Evolutionary conservation across 1,284 basidiomycete species (phyloP), one percentile per base, ranked within the genome.

Genomic region (Heterobasidion occidentale): DNA sequence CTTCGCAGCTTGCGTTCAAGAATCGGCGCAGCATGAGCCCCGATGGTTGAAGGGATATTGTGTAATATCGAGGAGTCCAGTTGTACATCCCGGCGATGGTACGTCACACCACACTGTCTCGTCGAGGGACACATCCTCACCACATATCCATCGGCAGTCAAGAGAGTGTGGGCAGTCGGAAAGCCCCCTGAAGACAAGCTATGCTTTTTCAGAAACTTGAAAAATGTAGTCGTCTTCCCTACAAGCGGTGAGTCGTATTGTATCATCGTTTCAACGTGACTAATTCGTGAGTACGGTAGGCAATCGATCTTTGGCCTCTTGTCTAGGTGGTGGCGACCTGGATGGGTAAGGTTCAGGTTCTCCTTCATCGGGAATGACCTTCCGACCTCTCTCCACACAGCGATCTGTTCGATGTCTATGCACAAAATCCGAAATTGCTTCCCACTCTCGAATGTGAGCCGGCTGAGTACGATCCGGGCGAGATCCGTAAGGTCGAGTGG

Each of bases 181-280:
- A 75, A 79, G 63, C 88, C 88, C 2, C 87, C 86, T 0, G 67
- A 68, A 20, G 77, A 73, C 45, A 72, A 72, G 64, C 59, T 78
- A 14, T 88, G 85, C 65, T 68, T 81, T 46, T 90, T 89, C 67
- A 65, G 73, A 1, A 72, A 82, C 52, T 65, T 90, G 59, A 82
- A 77, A 63, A 91, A 91, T 62, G 82, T 84, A 9, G 83, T 91
- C 1, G 88, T 91, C 3, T 77, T 92, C 54, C 78, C 89, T 1
- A 81, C 80, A n/a, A 69, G 71, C 54, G 87, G 86, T 83, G 59
- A 38, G 77, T 67, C 17, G n/a, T 15, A 51, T 12, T 6, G 1
- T 12, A 42, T 11, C 27, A 27, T 6, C 5, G 27, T 27, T 27
- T 27, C 4, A 4, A 27, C 27, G 5, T 27, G 27, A 27, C 27